A percentile compares a stretch with the other conserved stretches of the same genome.
Conservation (phyloP, 2,329 filamentous ascomycete species). For the Aspergillus aculeatinus region DNA sequence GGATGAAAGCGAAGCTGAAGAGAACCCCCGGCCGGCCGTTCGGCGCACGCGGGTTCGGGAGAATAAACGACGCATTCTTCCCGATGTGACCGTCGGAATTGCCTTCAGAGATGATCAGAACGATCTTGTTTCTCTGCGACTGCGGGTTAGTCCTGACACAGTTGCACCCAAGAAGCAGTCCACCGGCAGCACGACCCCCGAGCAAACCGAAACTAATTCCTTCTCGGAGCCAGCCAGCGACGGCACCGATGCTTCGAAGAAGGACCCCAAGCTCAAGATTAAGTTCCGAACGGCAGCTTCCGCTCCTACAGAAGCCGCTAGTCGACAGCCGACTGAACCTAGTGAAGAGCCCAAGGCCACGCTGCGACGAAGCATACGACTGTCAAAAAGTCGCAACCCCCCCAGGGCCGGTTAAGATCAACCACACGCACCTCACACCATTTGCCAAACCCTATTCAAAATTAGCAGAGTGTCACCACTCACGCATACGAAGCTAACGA, state of each 20-base stretch:
- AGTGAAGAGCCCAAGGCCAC: conserved; percentile 17
- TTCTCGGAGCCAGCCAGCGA: conserved; percentile 9
- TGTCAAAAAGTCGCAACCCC: conserved; percentile 19
- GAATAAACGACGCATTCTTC: conserved; percentile 34
- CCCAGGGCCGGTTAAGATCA: conserved; percentile 5
- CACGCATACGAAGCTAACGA: background rate
- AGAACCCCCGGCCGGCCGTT: conserved; percentile 31
- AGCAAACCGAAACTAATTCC: conserved; percentile 12
- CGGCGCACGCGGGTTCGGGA: conserved; percentile 30
- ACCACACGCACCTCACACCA: background rate
- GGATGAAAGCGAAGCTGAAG: conserved; percentile 40
- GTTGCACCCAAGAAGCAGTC: conserved; percentile 14
- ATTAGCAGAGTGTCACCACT: background rate
- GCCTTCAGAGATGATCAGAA: conserved; percentile 39
- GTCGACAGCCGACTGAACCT: conserved; percentile 13
- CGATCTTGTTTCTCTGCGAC: conserved; percentile 39
- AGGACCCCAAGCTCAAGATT: conserved; percentile 13
- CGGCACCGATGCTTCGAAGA: background rate
- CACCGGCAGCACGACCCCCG: background rate
- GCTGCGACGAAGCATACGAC: conserved; percentile 21
- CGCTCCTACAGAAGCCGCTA: conserved; percentile 11
- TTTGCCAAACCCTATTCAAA: background rate
- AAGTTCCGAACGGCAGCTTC: conserved; percentile 5
- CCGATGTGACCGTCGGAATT: conserved; percentile 41
- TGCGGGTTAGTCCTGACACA: conserved; percentile 32